Evolutionary conservation across 2,329 filamentous ascomycete genomes (phyloP).

Genomic region (Sporothrix pseudoabietina): DNA sequence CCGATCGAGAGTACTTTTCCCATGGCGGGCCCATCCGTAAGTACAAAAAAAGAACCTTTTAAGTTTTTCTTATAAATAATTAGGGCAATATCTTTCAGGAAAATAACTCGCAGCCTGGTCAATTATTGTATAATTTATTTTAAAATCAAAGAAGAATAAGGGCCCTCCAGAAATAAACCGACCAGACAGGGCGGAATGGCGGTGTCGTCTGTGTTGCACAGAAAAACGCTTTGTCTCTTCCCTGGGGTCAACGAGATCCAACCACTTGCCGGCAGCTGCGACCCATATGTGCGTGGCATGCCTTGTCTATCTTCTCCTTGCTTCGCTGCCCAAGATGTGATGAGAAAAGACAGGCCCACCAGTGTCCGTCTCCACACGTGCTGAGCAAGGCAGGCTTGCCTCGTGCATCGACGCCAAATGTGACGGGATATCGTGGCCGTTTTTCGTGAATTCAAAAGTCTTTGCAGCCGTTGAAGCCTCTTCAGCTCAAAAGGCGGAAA

Average conservation of each 20-base stretch:
- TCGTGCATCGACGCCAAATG: background rate
- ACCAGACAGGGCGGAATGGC: background rate
- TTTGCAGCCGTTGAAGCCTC: background rate
- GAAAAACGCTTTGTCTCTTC: background rate
- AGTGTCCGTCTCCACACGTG: background rate
- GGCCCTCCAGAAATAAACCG: background rate
- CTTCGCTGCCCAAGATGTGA: conserved; percentile 8
- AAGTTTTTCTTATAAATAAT: background rate
- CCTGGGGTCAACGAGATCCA: conserved; percentile 10
- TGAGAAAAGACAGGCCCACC: background rate
- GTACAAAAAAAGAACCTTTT: no score
- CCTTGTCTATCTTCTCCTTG: background rate
- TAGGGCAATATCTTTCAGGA: background rate
- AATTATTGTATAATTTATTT: background rate
- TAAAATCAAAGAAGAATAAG: background rate
- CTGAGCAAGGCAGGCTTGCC: background rate
- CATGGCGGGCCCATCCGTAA: no score
- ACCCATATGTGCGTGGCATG: conserved; percentile 1
- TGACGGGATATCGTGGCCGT: background rate
- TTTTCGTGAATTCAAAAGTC: background rate
- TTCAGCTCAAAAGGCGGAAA: background rate
- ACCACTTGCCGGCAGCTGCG: background rate
- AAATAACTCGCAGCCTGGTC: background rate
- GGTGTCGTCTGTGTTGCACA: conserved; percentile 11
- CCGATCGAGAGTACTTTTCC: background rate